phyloP scores from a whole-genome alignment of 208 protist species.

The Angomonas desouzai region DNA sequence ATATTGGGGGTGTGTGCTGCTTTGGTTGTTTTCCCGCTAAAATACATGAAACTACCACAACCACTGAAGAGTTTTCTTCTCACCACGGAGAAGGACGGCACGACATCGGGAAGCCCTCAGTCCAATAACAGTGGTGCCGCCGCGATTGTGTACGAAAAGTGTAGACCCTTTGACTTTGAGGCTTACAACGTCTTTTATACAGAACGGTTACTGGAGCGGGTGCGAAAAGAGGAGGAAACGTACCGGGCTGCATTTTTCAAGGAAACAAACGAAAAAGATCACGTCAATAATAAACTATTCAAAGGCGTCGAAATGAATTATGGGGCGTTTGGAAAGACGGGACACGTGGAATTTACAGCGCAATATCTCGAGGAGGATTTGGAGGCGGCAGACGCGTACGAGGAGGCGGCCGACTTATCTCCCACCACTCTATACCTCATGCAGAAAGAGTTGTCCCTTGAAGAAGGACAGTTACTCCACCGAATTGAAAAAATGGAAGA shows the following conservation, averaged over 20 bases:
- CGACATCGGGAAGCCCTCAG: neutral
- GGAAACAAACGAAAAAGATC: slow-evolving; percentile 5
- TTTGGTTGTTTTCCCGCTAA: neutral
- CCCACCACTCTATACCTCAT: slow-evolving; percentile 21
- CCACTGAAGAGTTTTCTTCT: neutral
- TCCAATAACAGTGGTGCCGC: neutral
- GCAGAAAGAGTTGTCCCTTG: slow-evolving; percentile 20
- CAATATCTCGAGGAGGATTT: slow-evolving; percentile 32
- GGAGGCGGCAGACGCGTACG: slow-evolving; percentile 13
- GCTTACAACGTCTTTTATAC: slow-evolving; percentile 1
- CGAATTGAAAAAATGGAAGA: slow-evolving; percentile 13
- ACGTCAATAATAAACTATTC: slow-evolving; percentile 12
- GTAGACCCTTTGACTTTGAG: neutral
- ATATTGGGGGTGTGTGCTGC: slow-evolving; percentile 8
- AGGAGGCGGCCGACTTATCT: neutral
- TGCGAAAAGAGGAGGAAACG: neutral
- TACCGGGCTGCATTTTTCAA: neutral
- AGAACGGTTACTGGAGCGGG: neutral
- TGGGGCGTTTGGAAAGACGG: slow-evolving; percentile 20
- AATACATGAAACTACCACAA: neutral
- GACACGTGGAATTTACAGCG: slow-evolving; percentile 24
- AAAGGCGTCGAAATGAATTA: slow-evolving; percentile 17
- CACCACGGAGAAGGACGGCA: neutral
- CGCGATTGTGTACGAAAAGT: neutral
- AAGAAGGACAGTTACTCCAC: slow-evolving; percentile 8